A percentile compares a stretch with the other conserved stretches of the same genome.
phyloP scores from a whole-genome alignment of 495 filamentous ascomycete genomes.

The Daldinia concentrica region DNA sequence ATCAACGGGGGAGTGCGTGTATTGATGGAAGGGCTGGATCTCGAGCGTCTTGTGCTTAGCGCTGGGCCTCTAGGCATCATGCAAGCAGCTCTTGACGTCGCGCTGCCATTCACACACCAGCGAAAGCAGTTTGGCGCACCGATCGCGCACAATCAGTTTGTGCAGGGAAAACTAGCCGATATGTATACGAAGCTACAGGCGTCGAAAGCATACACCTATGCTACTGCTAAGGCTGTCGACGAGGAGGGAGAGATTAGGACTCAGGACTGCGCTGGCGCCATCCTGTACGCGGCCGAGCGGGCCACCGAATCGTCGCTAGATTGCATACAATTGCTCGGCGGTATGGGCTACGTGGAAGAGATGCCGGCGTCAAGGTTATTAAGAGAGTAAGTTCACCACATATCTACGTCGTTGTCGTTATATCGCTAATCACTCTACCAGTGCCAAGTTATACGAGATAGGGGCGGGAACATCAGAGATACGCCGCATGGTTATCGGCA shows the following conservation, averaged over 20 bases:
- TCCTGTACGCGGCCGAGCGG: slow-evolving; percentile 92
- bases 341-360: slow-evolving; percentile 97
- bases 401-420: slow-evolving; percentile 1
- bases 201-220: slow-evolving; percentile 79
- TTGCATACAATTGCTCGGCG: slow-evolving; percentile 92
- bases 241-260: slow-evolving; percentile 75
- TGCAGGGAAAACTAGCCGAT: slow-evolving; percentile 93
- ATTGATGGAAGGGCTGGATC: slow-evolving; percentile 94
- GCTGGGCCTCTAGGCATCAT: slow-evolving; percentile 94
- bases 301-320: slow-evolving; percentile 90
- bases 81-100: slow-evolving; percentile 88
- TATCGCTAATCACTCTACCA: slow-evolving; percentile 33
- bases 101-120: slow-evolving; percentile 87
- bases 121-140: slow-evolving; percentile 89
- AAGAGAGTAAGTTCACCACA: slow-evolving; percentile 65
- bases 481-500: slow-evolving; percentile 90
- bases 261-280: slow-evolving; percentile 93
- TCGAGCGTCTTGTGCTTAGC: slow-evolving; percentile 91
- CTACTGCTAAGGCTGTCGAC: slow-evolving; percentile 79
- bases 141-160: slow-evolving; percentile 90
- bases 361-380: slow-evolving; percentile 87
- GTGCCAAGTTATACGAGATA: slow-evolving; percentile 88
- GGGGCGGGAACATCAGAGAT: slow-evolving; percentile 96
- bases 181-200: slow-evolving; percentile 96
- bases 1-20: slow-evolving; percentile 86